Conservation (phyloP, 1,284 basidiomycete species). For the Pascua sp. region DNA sequence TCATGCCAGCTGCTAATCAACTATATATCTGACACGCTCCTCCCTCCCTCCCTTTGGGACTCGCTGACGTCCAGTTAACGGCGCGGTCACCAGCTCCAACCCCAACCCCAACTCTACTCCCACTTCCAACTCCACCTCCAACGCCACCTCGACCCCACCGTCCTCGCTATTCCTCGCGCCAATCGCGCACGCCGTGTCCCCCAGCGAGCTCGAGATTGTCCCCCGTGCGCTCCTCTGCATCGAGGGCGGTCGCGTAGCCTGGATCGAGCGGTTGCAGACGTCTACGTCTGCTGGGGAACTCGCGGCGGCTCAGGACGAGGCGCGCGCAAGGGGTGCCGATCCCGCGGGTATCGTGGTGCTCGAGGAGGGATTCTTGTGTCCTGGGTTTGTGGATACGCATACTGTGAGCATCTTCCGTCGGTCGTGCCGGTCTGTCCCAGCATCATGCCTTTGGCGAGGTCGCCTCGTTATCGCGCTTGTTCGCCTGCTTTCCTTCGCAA, state of each 20-base stretch:
- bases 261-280: slow-evolving; percentile 54
- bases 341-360: slow-evolving; percentile 52
- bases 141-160: neutral
- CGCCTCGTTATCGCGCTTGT: no score
- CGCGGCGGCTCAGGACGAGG: slow-evolving; percentile 29
- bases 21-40: slow-evolving; percentile 1
- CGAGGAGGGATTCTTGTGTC: slow-evolving; percentile 74
- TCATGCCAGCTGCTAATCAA: slow-evolving; percentile 16
- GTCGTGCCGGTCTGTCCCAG: no score
- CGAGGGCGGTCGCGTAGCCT: slow-evolving; percentile 62
- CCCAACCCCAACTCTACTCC: neutral
- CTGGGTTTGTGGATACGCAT: slow-evolving; percentile 87
- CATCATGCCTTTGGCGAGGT: no score
- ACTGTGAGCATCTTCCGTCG: no score
- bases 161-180: slow-evolving; percentile 56
- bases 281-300: no score
- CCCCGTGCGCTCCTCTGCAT: slow-evolving; percentile 65
- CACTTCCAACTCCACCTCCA: neutral
- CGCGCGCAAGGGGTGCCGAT: slow-evolving; percentile 33
- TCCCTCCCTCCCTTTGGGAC: neutral
- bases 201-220: slow-evolving; percentile 57
- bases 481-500: neutral
- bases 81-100: no score
- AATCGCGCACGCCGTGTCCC: slow-evolving; percentile 62
- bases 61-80: no score